Base-by-base conservation (phyloP, 108 stramenopile species). In the Cyclotella choctawhatcheeana region DNA sequence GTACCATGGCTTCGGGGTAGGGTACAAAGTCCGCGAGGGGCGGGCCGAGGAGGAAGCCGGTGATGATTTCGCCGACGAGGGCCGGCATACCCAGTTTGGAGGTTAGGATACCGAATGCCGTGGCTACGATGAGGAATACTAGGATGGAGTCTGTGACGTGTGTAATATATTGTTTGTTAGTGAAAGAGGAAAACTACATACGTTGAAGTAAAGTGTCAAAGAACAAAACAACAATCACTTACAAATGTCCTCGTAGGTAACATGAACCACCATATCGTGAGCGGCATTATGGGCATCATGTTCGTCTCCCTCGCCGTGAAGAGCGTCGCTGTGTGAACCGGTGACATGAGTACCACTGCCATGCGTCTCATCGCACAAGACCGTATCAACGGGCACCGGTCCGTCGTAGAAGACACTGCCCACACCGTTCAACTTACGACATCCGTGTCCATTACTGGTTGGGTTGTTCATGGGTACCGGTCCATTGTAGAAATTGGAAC, bases 21-120 rank as follows among this genome's bases (percentile, higher is more conserved):
- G 81, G 81, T 21, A 74, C 81, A 24, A 68, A 76, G 64, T 76
- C 52, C 18, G 65, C 50, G 8, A 69, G 26, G n/a, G 73, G 68
- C 4, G 81, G 81, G 14, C 81, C 74, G 3, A 76, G 59, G 26
- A 76, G 17, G 22, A 82, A 34, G 4, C 81, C 81, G 0, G 62
- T 47, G 26, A 74, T 16, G 27, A 82, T 82, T 58, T 82, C 81
- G 37, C 81, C 81, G 26, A 76, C 74, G 10, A 82, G 70, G 0
- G 67, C 35, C 24, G 81, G 81, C 63, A 71, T 71, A 4, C 71
- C 71, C 27, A 71, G 45, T 45, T 29, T 65, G 0, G 62, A 50
- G 0, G 71, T 65, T 8, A 71, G 7, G 35, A 62, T 71, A 24
- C 79, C 83, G 16, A 76, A 12, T 10, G 34, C 58, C 26, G 70